These are phyloP conservation scores for Thermothielavioides terrestris DNA, from an alignment of 495 filamentous ascomycete genomes.

Conservation along the genomic window DNA sequence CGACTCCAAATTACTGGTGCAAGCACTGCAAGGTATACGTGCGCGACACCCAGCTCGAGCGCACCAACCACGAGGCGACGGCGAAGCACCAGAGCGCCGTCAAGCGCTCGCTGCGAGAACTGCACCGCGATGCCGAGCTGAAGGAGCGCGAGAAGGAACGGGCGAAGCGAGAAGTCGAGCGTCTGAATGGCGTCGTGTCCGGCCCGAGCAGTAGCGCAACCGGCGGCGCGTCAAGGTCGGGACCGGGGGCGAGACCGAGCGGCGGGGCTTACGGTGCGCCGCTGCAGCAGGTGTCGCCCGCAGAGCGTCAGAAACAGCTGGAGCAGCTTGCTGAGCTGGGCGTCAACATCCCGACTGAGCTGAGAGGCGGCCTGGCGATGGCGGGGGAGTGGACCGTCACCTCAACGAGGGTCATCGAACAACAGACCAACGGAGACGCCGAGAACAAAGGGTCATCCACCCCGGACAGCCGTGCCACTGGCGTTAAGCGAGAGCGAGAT, in stretches of 20 bases:
- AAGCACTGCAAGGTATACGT: constrained; percentile 92
- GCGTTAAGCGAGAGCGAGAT: constrained; percentile 63
- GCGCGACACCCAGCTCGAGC: constrained; percentile 83
- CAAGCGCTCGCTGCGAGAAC: constrained; percentile 81
- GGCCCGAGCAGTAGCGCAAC: constrained; percentile 31
- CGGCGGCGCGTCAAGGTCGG: constrained; percentile 2
- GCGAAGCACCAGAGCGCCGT: constrained; percentile 78
- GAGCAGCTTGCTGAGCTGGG: constrained; percentile 83
- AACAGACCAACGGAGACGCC: constrained; percentile 21
- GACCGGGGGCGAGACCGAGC: constrained; percentile 1
- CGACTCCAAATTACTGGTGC: constrained; percentile 94
- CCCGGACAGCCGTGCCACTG: constrained; percentile 44
- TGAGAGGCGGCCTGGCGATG: constrained; percentile 70
- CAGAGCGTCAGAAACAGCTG: constrained; percentile 75
- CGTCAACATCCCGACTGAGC: constrained; percentile 73
- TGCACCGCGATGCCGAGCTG: constrained; percentile 72
- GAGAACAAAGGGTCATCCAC: constrained; percentile 11
- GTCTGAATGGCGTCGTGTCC: constrained; percentile 69
- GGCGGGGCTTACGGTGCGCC: constrained; percentile 10
- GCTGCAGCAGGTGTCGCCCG: constrained; percentile 39
- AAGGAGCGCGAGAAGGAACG: constrained; percentile 68
- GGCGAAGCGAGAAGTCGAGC: constrained; percentile 77
- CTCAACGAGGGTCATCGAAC: constrained; percentile 40
- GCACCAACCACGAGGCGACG: constrained; percentile 83
- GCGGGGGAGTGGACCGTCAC: constrained; percentile 85